Evolutionary conservation across 352 stramenopile species (phyloP), one percentile per base, ranked within the genome.

Genomic region (Phytopythium boreale): DNA sequence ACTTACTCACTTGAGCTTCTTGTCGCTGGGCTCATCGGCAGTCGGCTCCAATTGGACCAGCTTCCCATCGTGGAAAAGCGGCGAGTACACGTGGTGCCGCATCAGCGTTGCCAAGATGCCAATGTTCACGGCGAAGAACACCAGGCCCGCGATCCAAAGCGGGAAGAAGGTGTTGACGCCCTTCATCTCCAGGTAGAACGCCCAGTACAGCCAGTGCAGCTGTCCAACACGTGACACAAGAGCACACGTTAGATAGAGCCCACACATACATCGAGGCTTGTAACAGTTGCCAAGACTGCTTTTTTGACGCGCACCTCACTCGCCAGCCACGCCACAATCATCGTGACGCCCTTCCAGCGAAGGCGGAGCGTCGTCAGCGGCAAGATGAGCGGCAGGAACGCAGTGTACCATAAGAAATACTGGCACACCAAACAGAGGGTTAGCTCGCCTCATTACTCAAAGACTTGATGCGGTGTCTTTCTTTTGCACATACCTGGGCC

Each of bases 391-490:
- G 95, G 93, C 19, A 98, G 67, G 63, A 98, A 89, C 15, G 72
- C 82, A 1, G 98, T 92, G 73, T 99, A 99, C 98, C 98, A 99
- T 47, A 98, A 84, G 72, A 99, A 99, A 69, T 99, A 99, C 88
- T 99, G 77, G 53, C 76, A 24, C 26, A 2, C 1, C 76, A 31
- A 17, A 22, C n/a, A 50, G 43, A 50, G 15, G 1, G n/a, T 17
- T 7, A 22, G 15, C 22, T n/a, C 9, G 41, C 1, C 2, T 12
- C 44, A 19, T 14, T 8, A 1, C 15, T n/a, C 15, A 15, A 36
- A 3, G 31, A 3, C 8, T 36, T 36, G 31, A 36, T 36, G 31
- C 31, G 31, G 8, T 36, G 31, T 36, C 24, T 39, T 36, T 14
- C 19, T 62, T 19, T 24, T 36, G 55, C 10, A 27, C 72, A 22